These are phyloP conservation scores for Oidiodendron maius DNA, from an alignment of 495 filamentous ascomycete species.

Conservation along the genomic window DNA sequence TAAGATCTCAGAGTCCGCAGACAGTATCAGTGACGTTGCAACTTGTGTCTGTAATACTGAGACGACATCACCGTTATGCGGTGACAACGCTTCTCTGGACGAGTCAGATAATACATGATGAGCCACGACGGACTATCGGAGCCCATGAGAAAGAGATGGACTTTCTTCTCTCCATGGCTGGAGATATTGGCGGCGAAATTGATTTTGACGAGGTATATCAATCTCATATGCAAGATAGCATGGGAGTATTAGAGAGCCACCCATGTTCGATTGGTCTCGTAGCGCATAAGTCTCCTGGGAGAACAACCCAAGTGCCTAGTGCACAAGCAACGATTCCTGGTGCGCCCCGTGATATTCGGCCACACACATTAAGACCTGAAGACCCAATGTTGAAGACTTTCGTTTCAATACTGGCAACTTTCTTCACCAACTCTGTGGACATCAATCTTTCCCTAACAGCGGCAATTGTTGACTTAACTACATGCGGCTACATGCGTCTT, in stretches of 20 bases:
- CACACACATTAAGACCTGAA: slow-evolving; percentile 57
- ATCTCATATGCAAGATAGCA: slow-evolving; percentile 73
- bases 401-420: slow-evolving; percentile 63
- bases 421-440: slow-evolving; percentile 85
- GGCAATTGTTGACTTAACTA: slow-evolving; percentile 71
- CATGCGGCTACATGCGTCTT: slow-evolving; percentile 74
- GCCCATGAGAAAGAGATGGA: slow-evolving; percentile 76
- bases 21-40: slow-evolving; percentile 85
- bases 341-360: slow-evolving; percentile 47
- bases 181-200: slow-evolving; percentile 62
- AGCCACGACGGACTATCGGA: slow-evolving; percentile 61
- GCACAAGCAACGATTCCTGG: slow-evolving; percentile 45
- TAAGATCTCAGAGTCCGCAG: slow-evolving; percentile 79
- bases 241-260: slow-evolving; percentile 73
- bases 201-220: slow-evolving; percentile 76
- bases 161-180: slow-evolving; percentile 64
- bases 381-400: slow-evolving; percentile 73
- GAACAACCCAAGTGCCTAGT: slow-evolving; percentile 42
- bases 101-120: slow-evolving; percentile 43
- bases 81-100: slow-evolving; percentile 67
- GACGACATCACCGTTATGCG: slow-evolving; percentile 81
- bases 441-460: slow-evolving; percentile 84
- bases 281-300: slow-evolving; percentile 43
- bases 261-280: slow-evolving; percentile 60
- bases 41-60: slow-evolving; percentile 75